Evolutionary conservation across 176 grass and related monocot species (phyloP).

Genomic region (Aegilops speltoides): DNA sequence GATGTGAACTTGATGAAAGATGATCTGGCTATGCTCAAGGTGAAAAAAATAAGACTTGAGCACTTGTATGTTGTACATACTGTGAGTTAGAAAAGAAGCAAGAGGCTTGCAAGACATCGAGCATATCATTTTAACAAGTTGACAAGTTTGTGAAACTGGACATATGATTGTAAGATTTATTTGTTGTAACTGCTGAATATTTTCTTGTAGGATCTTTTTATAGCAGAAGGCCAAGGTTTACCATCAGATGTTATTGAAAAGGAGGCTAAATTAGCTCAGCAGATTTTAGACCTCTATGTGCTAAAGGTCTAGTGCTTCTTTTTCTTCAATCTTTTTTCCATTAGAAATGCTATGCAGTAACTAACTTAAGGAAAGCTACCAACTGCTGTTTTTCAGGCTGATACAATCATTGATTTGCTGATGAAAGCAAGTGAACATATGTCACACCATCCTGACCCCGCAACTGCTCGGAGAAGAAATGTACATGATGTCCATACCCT

Average conservation of each 20-base stretch:
- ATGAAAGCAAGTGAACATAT: slow-evolving; percentile 74
- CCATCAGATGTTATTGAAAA: slow-evolving; percentile 67
- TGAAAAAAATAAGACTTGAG: slow-evolving; percentile 31
- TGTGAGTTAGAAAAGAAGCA: slow-evolving; percentile 16
- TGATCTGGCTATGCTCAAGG: slow-evolving; percentile 81
- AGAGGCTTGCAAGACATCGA: neutral
- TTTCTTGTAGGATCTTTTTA: slow-evolving; percentile 80
- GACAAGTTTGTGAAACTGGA: neutral
- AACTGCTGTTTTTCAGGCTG: slow-evolving; percentile 59
- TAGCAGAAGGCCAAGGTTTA: slow-evolving; percentile 94
- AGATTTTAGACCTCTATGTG: slow-evolving; percentile 76
- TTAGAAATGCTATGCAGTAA: neutral
- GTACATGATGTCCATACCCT: slow-evolving; percentile 74
- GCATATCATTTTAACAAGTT: slow-evolving; percentile 20
- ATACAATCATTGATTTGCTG: slow-evolving; percentile 75
- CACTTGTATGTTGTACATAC: slow-evolving; percentile 8
- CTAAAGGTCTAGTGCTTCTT: slow-evolving; percentile 59
- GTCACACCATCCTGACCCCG: slow-evolving; percentile 44
- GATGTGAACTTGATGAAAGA: slow-evolving; percentile 75
- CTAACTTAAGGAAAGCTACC: slow-evolving; percentile 6
- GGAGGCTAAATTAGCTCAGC: slow-evolving; percentile 62
- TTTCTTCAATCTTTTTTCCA: slow-evolving; percentile 21
- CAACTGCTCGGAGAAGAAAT: slow-evolving; percentile 40
- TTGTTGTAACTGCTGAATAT: slow-evolving; percentile 12
- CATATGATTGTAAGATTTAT: slow-evolving; percentile 13